phyloP scores from a whole-genome alignment of 2,329 filamentous ascomycete genomes.

The Geoglossum cookeanum region DNA sequence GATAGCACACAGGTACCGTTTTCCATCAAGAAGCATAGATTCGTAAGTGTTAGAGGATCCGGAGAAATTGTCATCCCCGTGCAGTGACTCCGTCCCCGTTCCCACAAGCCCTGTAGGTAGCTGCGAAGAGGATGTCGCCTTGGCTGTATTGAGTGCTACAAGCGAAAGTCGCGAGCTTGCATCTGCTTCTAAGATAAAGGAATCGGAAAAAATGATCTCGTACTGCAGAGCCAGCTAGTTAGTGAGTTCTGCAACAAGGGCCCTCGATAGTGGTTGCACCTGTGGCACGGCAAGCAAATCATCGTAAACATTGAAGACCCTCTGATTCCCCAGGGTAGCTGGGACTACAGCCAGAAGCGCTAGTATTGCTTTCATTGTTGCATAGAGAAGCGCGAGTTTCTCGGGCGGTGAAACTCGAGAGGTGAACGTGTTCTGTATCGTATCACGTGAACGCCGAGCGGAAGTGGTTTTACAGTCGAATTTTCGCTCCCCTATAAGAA shows the following conservation, averaged over 20 bases:
- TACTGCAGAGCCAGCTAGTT: constrained; percentile 35
- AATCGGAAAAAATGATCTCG: constrained; percentile 56
- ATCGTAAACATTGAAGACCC: constrained; percentile 67
- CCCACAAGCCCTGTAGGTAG: constrained; percentile 1
- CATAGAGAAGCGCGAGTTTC: neutral
- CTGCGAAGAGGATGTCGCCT: constrained; percentile 7
- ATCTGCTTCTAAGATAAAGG: constrained; percentile 51
- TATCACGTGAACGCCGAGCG: too few relatives aligned
- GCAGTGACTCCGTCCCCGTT: neutral
- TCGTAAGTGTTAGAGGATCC: constrained; percentile 36
- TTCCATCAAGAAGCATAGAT: constrained; percentile 48
- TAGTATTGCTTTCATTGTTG: neutral
- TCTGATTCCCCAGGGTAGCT: constrained; percentile 31
- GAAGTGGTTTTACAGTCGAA: too few relatives aligned
- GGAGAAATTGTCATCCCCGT: constrained; percentile 12
- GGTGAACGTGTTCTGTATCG: too few relatives aligned
- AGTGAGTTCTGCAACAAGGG: neutral
- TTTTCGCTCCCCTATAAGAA: too few relatives aligned
- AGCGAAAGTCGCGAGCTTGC: constrained; percentile 41
- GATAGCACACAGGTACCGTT: constrained; percentile 68
- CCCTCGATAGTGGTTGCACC: constrained; percentile 28
- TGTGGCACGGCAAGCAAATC: constrained; percentile 76
- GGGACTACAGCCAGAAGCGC: neutral
- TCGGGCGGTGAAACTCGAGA: too few relatives aligned
- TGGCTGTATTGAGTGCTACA: constrained; percentile 18